phyloP scores from a whole-genome alignment of 169 alveolate species.

The Plasmodium gonderi region DNA sequence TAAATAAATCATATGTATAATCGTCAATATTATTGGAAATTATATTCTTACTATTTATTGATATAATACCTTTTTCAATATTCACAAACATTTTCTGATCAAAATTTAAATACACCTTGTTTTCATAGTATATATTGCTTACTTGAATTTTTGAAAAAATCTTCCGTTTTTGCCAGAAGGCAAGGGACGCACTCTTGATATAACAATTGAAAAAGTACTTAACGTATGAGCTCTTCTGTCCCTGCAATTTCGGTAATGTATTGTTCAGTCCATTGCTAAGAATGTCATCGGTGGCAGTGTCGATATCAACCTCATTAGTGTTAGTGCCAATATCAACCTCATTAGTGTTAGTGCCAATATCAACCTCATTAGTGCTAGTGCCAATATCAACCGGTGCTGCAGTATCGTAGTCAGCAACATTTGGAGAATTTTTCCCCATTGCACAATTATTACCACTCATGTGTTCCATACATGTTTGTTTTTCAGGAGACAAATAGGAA shows the following conservation, averaged over 20 bases:
- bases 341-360: neutral
- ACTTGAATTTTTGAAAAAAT: conserved; percentile 69
- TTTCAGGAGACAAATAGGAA: no score
- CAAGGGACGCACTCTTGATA: conserved; percentile 71
- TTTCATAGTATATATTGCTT: conserved; percentile 71
- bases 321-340: neutral
- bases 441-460: no score
- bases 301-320: neutral
- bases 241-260: conserved; percentile 53
- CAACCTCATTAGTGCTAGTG: neutral
- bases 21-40: conserved; percentile 70
- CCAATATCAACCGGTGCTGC: neutral
- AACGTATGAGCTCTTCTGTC: conserved; percentile 68
- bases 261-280: conserved; percentile 22
- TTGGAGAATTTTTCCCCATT: no score
- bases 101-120: conserved; percentile 45
- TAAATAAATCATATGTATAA: conserved; percentile 54
- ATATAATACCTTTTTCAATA: conserved; percentile 70
- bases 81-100: conserved; percentile 75
- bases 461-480: no score
- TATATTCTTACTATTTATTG: conserved; percentile 60
- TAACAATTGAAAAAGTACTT: conserved; percentile 78
- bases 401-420: no score
- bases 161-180: conserved; percentile 71
- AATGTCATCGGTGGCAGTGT: neutral